Percentiles rank a stretch among this genome's conserved stretches.
Conservation (phyloP, 2,329 filamentous ascomycete species). For the Parastagonospora avenae region DNA sequence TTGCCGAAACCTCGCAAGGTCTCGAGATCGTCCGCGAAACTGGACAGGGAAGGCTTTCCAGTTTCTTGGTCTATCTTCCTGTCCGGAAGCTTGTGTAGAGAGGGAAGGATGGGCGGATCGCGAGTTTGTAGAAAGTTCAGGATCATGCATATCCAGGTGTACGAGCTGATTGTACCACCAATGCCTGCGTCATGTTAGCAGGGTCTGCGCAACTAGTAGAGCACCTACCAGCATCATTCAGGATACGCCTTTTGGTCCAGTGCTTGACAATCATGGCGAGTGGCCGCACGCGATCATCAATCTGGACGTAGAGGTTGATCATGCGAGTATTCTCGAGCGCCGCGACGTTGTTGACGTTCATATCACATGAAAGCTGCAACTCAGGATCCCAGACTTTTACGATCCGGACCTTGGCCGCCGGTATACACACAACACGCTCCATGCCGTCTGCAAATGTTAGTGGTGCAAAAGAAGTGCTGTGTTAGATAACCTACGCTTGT, state of each 20-base stretch:
- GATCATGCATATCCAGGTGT: slow-evolving; percentile 99
- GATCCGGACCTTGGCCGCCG: slow-evolving; percentile 94
- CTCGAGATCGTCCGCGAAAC: slow-evolving; percentile 86
- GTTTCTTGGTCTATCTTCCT: slow-evolving; percentile 66
- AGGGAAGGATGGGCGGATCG: slow-evolving; percentile 80
- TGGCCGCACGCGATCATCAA: slow-evolving; percentile 87
- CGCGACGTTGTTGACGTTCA: slow-evolving; percentile 98
- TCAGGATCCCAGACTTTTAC: slow-evolving; percentile 99
- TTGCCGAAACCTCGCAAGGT: slow-evolving; percentile 74
- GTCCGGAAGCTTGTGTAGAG: slow-evolving; percentile 76
- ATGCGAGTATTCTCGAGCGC: slow-evolving; percentile 96
- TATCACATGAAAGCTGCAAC: slow-evolving; percentile 85
- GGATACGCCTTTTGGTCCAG: slow-evolving; percentile 89
- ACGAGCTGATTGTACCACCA: slow-evolving; percentile 93
- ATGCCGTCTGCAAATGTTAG: slow-evolving; percentile 75
- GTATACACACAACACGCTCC: slow-evolving; percentile 94
- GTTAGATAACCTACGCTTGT: slow-evolving; percentile 69
- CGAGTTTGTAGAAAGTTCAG: slow-evolving; percentile 93
- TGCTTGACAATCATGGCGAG: slow-evolving; percentile 97
- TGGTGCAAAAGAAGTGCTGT: background rate
- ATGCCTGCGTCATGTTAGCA: slow-evolving; percentile 60
- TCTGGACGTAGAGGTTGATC: slow-evolving; percentile 95
- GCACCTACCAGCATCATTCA: slow-evolving; percentile 91
- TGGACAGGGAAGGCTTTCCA: slow-evolving; percentile 64
- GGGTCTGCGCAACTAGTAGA: slow-evolving; percentile 5